These are phyloP conservation scores for Thermochaetoides thermophila DNA, from an alignment of 495 filamentous ascomycete genomes.

Conservation along the genomic window DNA sequence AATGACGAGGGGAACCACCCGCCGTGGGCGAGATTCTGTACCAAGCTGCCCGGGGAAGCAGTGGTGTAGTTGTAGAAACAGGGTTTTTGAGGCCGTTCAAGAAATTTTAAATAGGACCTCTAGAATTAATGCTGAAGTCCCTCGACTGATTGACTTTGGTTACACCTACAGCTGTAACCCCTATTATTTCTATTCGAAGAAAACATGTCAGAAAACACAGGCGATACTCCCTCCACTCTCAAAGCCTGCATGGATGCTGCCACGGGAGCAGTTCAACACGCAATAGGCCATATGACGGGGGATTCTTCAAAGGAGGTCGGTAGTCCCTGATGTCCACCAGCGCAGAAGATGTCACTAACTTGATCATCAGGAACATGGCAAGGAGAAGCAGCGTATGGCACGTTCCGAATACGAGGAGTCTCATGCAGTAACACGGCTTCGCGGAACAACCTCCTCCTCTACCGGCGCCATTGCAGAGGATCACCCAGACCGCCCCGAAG, in stretches of 20 bases:
- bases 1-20: too few species aligned
- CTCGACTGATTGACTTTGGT: too few species aligned
- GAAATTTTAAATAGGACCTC: too few species aligned
- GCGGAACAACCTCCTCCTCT: conserved; percentile 49
- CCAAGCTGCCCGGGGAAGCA: too few species aligned
- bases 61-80: too few species aligned
- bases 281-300: conserved; percentile 62
- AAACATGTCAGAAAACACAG: too few species aligned
- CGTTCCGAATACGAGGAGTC: conserved; percentile 52
- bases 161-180: too few species aligned
- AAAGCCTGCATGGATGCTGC: conserved; percentile 73
- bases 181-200: too few species aligned
- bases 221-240: conserved; percentile 45
- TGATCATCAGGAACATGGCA: conserved; percentile 28
- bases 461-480: conserved; percentile 60
- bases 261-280: conserved; percentile 55
- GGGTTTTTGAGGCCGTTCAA: too few species aligned
- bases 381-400: conserved; percentile 44
- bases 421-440: conserved; percentile 56
- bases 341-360: neutral
- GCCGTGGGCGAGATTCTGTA: too few species aligned
- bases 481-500: conserved; percentile 52
- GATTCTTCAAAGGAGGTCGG: conserved; percentile 41
- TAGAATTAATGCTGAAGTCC: too few species aligned
- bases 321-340: neutral